phyloP scores from a whole-genome alignment of 768 basidiomycete species.

The Inosperma sp. region DNA sequence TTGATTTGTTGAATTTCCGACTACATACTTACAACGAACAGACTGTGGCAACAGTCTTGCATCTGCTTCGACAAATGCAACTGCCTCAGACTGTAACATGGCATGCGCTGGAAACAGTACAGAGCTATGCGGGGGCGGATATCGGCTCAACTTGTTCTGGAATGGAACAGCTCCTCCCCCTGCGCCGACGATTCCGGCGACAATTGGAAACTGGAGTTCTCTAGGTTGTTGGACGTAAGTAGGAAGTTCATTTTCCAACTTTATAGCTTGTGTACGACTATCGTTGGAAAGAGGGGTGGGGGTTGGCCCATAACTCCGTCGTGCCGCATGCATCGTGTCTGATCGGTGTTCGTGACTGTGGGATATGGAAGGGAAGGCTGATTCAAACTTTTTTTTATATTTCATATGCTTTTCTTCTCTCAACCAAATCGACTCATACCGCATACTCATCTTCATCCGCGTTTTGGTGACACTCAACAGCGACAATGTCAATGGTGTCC shows the following conservation, averaged over 20 bases:
- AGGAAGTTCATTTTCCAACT: slow-evolving; percentile 15
- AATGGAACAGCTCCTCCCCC: slow-evolving; percentile 58
- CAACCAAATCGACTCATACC: slow-evolving; percentile 18
- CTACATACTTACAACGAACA: slow-evolving; percentile 24
- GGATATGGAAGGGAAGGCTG: no score
- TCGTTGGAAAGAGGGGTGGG: slow-evolving; percentile 5
- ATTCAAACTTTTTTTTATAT: not conserved
- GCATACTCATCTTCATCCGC: slow-evolving; percentile 15
- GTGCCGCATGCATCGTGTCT: not conserved
- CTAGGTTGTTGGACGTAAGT: slow-evolving; percentile 69
- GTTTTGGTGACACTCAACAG: slow-evolving; percentile 19
- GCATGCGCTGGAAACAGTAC: slow-evolving; percentile 54
- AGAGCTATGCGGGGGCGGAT: slow-evolving; percentile 58
- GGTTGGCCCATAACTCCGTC: no score
- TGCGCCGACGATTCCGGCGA: slow-evolving; percentile 47
- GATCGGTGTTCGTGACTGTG: no score
- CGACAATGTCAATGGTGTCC: slow-evolving; percentile 40
- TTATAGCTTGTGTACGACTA: not conserved
- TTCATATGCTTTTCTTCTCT: slow-evolving; percentile 27
- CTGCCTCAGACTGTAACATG: slow-evolving; percentile 53
- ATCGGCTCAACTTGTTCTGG: slow-evolving; percentile 60
- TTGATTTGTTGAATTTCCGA: not conserved
- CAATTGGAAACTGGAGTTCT: slow-evolving; percentile 59
- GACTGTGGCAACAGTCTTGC: slow-evolving; percentile 60
- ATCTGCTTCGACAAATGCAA: slow-evolving; percentile 42